Evolutionary conservation across 306 rosid genomes (phyloP), one percentile per base, ranked within the genome.

Genomic region (Purshia tridentata): DNA sequence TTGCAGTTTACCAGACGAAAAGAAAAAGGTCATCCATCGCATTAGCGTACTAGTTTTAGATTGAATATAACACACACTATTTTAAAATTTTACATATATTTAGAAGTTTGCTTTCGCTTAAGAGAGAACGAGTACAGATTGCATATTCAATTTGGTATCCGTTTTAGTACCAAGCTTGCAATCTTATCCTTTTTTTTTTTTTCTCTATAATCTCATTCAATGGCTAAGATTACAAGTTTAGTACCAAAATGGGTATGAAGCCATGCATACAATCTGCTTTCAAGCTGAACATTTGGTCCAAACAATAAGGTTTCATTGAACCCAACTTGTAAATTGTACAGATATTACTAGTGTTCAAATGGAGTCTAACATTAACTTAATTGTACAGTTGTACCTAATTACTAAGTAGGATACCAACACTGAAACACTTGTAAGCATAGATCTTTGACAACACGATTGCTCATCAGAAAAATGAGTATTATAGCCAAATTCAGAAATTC

Each of bases 251-350:
- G n/a, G n/a, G n/a, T n/a, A n/a, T n/a, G n/a, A n/a, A n/a, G n/a
- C n/a, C n/a, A n/a, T n/a, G n/a, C n/a, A n/a, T n/a, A n/a, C n/a
- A n/a, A n/a, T n/a, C n/a, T n/a, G n/a, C n/a, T n/a, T n/a, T n/a
- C n/a, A 29, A 13, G 51, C 11, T 7, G n/a, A 45, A 18, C 15
- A 8, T 39, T 50, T 18, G 42, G 42, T 51, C 37, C 10, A 47
- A 74, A 37, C 53, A 40, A 47, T 70, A 70, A 64, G 74, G 58
- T 65, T 57, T 74, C 72, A 68, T 23, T 9, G 35, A 44, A n/a
- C 45, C 62, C 46, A 65, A 59, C 71, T 49, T 67, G 37, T 37
- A 60, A 20, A 9, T 42, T 39, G 6, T 11, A 13, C 3, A 69
- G 18, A n/a, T n/a, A n/a, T n/a, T n/a, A n/a, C n/a, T n/a, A n/a